Evolutionary conservation across 169 alveolate species (phyloP).

Genomic region (Plasmodium sp.): DNA sequence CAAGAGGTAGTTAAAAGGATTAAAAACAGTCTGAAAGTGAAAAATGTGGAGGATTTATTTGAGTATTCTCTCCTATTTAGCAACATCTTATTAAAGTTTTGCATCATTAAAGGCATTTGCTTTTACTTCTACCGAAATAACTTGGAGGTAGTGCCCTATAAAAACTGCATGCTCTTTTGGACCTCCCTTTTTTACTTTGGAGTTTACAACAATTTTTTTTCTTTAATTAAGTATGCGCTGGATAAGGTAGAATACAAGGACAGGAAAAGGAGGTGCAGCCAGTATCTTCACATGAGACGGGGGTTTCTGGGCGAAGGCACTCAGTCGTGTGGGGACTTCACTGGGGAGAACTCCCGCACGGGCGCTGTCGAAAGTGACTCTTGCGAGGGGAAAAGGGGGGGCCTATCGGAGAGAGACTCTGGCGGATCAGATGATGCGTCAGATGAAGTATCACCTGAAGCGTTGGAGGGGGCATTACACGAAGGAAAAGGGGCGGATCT

Average conservation of each 20-base stretch:
- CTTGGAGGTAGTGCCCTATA: slow-evolving; percentile 28
- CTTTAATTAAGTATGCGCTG: slow-evolving; percentile 52
- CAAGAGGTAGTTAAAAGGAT: slow-evolving; percentile 40
- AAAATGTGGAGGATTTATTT: slow-evolving; percentile 49
- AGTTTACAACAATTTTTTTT: slow-evolving; percentile 53
- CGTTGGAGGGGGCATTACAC: background rate
- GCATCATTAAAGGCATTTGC: slow-evolving; percentile 66
- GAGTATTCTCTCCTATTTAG: slow-evolving; percentile 57
- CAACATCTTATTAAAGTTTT: slow-evolving; percentile 30
- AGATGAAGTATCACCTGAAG: background rate
- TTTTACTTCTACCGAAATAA: slow-evolving; percentile 42
- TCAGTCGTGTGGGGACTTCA: background rate
- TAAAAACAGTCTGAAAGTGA: slow-evolving; percentile 17
- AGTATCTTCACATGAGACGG: background rate
- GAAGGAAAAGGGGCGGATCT: background rate
- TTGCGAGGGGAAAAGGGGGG: background rate
- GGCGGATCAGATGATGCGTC: background rate
- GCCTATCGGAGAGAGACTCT: background rate
- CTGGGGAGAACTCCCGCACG: background rate
- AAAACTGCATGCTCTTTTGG: slow-evolving; percentile 53
- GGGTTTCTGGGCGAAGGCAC: background rate
- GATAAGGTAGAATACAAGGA: slow-evolving; percentile 23
- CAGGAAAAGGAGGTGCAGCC: background rate
- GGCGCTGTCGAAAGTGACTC: background rate
- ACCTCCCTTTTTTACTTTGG: slow-evolving; percentile 62